Evolutionary conservation across 2,329 filamentous ascomycete species (phyloP).

Genomic region (Gliomastix tumulicola): DNA sequence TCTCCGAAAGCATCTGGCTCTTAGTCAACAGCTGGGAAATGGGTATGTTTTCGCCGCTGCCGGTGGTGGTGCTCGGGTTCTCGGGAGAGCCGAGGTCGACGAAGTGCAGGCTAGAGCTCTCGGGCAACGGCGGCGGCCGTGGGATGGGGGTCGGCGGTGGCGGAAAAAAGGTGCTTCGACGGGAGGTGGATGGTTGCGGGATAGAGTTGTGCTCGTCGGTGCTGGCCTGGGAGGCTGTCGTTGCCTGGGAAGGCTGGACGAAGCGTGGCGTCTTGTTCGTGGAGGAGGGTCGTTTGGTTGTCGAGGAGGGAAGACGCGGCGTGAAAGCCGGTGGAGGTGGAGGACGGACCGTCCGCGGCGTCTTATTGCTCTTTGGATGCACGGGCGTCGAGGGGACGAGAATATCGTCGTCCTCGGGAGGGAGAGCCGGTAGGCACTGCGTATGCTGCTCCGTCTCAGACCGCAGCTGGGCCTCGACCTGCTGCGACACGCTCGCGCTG

Average conservation of each 20-base stretch:
- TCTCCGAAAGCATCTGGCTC: conserved; percentile 47
- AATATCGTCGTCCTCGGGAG: conserved; percentile 14
- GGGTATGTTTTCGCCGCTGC: too few relatives aligned
- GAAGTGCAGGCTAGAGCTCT: conserved; percentile 9
- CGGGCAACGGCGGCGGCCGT: neutral
- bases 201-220: conserved; percentile 14
- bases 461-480: conserved; percentile 43
- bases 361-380: too few relatives aligned
- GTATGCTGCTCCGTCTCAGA: conserved; percentile 36
- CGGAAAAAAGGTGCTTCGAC: too few relatives aligned
- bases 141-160: neutral
- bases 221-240: conserved; percentile 25
- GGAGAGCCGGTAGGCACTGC: too few relatives aligned
- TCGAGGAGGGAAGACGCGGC: conserved; percentile 28
- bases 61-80: conserved; percentile 9
- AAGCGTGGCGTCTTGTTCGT: conserved; percentile 1
- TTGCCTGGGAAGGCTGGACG: conserved; percentile 25
- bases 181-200: neutral
- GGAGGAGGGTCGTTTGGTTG: conserved; percentile 3
- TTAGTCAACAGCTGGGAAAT: conserved; percentile 43
- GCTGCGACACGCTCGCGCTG: conserved; percentile 39
- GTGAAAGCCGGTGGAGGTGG: too few relatives aligned
- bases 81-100: conserved; percentile 15
- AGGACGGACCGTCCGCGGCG: conserved; percentile 10
- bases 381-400: neutral